A percentile compares a stretch with the other conserved stretches of the same genome.
Evolutionary conservation across 768 basidiomycete species (phyloP).

Genomic region (Cystofilobasidium capitatum): DNA sequence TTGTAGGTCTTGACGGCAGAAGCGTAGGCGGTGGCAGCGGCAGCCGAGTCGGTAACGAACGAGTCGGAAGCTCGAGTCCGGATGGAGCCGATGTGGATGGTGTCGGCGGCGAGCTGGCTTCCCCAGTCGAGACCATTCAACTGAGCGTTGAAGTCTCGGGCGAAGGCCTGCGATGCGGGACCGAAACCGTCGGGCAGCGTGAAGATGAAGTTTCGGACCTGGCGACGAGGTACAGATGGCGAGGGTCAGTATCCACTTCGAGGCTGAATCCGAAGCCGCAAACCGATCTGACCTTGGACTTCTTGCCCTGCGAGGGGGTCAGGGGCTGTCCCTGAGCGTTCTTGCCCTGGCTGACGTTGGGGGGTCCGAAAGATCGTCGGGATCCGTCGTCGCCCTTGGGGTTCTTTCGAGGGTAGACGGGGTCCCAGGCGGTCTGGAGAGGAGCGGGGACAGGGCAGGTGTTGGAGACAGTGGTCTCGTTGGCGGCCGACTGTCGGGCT

Average conservation of each 20-base stretch:
- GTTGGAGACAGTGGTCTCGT: not conserved
- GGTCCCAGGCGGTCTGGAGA: conserved; percentile 1
- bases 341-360: conserved; percentile 19
- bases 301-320: not conserved
- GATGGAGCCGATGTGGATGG: conserved; percentile 31
- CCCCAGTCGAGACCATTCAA: conserved; percentile 6
- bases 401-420: conserved; percentile 5
- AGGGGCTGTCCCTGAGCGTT: conserved; percentile 13
- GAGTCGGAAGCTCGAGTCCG: conserved; percentile 27
- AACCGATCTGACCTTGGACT: not conserved
- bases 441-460: conserved; percentile 18
- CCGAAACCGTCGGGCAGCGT: conserved; percentile 26
- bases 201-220: conserved; percentile 21
- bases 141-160: conserved; percentile 25
- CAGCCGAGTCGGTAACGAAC: conserved; percentile 33
- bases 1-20: conserved; percentile 13
- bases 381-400: conserved; percentile 5
- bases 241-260: not conserved
- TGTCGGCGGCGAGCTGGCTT: conserved; percentile 29
- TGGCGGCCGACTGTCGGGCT: not conserved
- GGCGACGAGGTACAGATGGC: not conserved
- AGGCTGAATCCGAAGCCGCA: not conserved
- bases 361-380: conserved; percentile 10
- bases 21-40: conserved; percentile 33
- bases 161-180: conserved; percentile 17